These are phyloP conservation scores for Diaporthe vexans DNA, from an alignment of 2,329 filamentous ascomycete genomes.

Conservation along the genomic window DNA sequence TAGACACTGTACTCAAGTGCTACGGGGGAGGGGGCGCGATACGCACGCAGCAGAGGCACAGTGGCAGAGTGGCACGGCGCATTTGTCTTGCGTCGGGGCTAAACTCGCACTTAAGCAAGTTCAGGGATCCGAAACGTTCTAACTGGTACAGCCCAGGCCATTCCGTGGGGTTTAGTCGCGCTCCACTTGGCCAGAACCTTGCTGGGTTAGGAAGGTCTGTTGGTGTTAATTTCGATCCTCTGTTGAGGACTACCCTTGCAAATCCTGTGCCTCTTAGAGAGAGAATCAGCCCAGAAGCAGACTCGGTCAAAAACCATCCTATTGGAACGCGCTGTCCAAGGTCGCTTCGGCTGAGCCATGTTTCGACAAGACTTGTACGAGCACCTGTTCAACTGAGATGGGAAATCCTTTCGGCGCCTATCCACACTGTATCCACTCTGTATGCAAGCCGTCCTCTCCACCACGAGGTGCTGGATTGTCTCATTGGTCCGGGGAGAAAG, in stretches of 20 bases:
- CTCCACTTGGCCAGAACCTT: constrained; percentile 21
- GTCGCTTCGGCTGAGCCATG: not conserved
- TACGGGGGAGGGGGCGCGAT: not conserved
- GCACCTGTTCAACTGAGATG: constrained; percentile 18
- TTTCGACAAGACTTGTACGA: constrained; percentile 17
- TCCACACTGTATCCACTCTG: not conserved
- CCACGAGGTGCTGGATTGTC: not conserved
- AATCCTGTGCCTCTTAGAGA: constrained; percentile 10
- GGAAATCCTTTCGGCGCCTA: constrained; percentile 3
- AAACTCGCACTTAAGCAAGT: constrained; percentile 27
- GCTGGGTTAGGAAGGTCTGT: constrained; percentile 25
- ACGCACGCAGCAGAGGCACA: constrained; percentile 20
- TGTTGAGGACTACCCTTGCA: constrained; percentile 8
- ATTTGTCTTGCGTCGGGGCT: constrained; percentile 17
- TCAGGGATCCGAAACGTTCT: constrained; percentile 30
- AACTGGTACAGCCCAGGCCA: constrained; percentile 25
- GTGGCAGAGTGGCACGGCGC: constrained; percentile 5
- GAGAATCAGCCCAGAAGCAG: constrained; percentile 6
- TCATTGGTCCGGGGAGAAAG: constrained; percentile 17
- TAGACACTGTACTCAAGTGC: constrained; percentile 3
- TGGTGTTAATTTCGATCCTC: constrained; percentile 26
- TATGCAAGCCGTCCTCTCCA: not conserved
- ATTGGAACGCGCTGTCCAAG: constrained; percentile 1
- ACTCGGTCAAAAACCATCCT: constrained; percentile 3
- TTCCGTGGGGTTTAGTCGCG: constrained; percentile 22